Base-by-base conservation (phyloP, 345 rosid genomes). In the Eucalyptus marginata region DNA sequence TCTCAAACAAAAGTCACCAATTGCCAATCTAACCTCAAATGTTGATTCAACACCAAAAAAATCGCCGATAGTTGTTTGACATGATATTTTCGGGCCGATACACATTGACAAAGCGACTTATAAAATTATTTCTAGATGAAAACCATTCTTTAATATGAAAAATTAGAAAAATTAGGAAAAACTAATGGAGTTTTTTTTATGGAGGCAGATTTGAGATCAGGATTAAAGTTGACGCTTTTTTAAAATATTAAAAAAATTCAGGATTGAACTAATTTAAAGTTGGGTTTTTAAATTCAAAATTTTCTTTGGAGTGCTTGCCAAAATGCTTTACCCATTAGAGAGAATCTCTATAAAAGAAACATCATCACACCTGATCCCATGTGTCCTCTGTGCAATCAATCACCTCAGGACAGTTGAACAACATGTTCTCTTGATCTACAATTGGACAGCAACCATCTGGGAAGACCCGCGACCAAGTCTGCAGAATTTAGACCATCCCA, bases 91-190 rank as follows among this genome's bases (percentile, higher is more conserved):
- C 4, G 40, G 4, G 13, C 5, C 29, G 1, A 4, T 20, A 40
- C 47, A 18, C 4, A 5, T 18, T 1, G 0, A 2, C 10, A 76
- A 36, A 2, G 15, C 7, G 8, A 40, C 3, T 0, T 36, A 22
- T 6, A 76, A 71, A 18, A 71, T 36, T 71, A 36, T 71, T 20
- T 36, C 5, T 0, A 3, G 20, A 20, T 5, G 2, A 11, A 76
- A 40, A 76, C 1, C 27, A 4, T 40, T 36, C 2, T 76, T 20
- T 3, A 6, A 36, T 76, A 76, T 22, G 27, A 40, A 76, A 36
- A 40, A n/a, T 1, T 15, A 31, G 43, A 27, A 18, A 66, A 66
- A 9, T 36, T 18, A 71, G 8, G 25, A 40, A 18, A 6, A 11
- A 40, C 24, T 33, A 33, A 33, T 1, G 0, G 3, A 3, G 3